phyloP scores from a whole-genome alignment of 2,329 filamentous ascomycete genomes.

The Ophiocordyceps sinensis region DNA sequence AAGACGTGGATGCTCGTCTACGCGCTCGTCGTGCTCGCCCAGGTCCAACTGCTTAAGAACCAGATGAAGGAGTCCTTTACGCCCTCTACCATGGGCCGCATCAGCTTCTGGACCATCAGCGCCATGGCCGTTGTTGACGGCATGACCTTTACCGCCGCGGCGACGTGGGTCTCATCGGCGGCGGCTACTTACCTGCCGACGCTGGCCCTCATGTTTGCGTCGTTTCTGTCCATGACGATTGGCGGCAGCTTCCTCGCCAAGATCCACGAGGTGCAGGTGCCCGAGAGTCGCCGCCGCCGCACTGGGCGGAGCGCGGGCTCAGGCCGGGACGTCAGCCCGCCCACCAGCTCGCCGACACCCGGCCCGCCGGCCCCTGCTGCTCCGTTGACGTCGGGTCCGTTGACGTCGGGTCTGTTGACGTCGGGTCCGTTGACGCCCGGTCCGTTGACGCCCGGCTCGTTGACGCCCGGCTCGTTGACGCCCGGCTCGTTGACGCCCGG shows the following conservation, averaged over 20 bases:
- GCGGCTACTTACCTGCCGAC: conserved; percentile 42
- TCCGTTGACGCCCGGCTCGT: neutral
- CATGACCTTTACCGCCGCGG: conserved; percentile 41
- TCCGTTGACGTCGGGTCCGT: neutral
- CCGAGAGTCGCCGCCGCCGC: conserved; percentile 38
- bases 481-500: neutral
- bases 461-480: neutral
- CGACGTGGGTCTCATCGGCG: conserved; percentile 40
- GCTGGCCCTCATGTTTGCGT: conserved; percentile 33
- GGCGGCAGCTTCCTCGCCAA: conserved; percentile 44
- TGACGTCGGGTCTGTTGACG: neutral
- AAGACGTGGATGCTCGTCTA: conserved; percentile 45
- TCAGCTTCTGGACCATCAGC: conserved; percentile 48
- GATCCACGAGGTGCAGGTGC: conserved; percentile 42
- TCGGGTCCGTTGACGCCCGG: conserved; percentile 10
- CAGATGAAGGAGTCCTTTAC: conserved; percentile 55
- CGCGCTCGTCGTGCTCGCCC: conserved; percentile 41
- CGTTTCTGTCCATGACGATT: conserved; percentile 42
- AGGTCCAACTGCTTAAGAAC: conserved; percentile 45
- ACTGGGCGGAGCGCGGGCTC: conserved; percentile 11
- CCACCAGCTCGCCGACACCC: no score
- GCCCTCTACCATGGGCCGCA: conserved; percentile 50
- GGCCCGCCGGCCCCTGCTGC: no score
- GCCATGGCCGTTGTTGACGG: conserved; percentile 51
- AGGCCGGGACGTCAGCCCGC: no score